Evolutionary conservation across 73 alveolate species (phyloP).

Genomic region (Tetrahymena thermophila): DNA sequence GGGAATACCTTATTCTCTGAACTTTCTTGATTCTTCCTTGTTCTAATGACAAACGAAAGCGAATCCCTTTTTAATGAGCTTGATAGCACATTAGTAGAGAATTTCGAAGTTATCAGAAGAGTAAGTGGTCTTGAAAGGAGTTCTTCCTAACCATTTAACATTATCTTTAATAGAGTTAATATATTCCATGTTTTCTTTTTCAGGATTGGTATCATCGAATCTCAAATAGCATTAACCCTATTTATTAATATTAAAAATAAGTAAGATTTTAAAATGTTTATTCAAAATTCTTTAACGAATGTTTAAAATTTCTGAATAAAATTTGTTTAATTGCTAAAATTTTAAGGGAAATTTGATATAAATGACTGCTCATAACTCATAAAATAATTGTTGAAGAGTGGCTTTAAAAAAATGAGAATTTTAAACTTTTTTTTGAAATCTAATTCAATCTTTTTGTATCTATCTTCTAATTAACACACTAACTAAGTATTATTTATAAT

Average conservation of each 20-base stretch:
- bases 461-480: too few relatives aligned
- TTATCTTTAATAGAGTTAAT: conserved; percentile 84
- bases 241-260: neutral
- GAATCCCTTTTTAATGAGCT: conserved; percentile 59
- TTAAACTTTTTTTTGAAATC: too few relatives aligned
- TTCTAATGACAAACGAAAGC: neutral
- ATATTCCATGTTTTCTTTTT: conserved; percentile 90
- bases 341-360: too few relatives aligned
- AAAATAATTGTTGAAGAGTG: too few relatives aligned
- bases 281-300: too few relatives aligned
- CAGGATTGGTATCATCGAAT: conserved; percentile 99
- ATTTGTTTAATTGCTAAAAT: too few relatives aligned
- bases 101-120: conserved; percentile 90
- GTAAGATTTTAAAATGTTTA: too few relatives aligned
- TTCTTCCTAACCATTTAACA: conserved; percentile 91
- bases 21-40: conserved; percentile 13
- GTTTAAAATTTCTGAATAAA: too few relatives aligned
- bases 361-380: too few relatives aligned
- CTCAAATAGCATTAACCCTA: conserved; percentile 91
- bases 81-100: conserved; percentile 87
- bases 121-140: conserved; percentile 89
- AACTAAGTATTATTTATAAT: too few relatives aligned
- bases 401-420: too few relatives aligned
- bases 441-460: neutral
- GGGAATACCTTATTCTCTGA: conserved; percentile 68